Evolutionary conservation across 2,329 filamentous ascomycete species (phyloP).

Genomic region (Colletotrichum caudatum): DNA sequence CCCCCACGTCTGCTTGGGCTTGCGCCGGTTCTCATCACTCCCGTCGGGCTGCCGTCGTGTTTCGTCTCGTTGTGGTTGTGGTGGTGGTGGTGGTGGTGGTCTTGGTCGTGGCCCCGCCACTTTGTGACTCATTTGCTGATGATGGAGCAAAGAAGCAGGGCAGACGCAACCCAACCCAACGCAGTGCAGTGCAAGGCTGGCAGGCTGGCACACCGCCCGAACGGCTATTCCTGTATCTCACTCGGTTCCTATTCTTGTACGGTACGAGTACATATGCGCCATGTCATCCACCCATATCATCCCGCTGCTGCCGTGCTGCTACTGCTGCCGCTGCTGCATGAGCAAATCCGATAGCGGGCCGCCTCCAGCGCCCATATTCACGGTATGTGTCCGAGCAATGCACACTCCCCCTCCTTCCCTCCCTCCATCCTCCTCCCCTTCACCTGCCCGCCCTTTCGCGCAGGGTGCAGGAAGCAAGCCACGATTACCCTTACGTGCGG

Average conservation of each 20-base stretch:
- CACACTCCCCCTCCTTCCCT: slow-evolving; percentile 27
- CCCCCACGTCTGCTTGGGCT: neutral
- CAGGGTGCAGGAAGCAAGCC: neutral
- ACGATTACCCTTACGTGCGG: slow-evolving; percentile 37
- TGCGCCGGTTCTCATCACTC: neutral
- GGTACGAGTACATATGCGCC: neutral
- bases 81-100: neutral
- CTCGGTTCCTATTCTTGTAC: neutral
- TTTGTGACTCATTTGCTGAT: slow-evolving; percentile 10
- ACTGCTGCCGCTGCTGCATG: neutral
- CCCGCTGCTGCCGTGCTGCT: slow-evolving; percentile 17
- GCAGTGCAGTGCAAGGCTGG: neutral
- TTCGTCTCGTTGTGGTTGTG: neutral
- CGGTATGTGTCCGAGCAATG: neutral
- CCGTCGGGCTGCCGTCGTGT: neutral
- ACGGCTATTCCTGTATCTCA: neutral
- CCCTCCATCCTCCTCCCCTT: neutral
- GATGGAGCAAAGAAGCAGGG: neutral
- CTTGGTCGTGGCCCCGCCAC: neutral
- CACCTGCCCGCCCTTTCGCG: slow-evolving; percentile 14
- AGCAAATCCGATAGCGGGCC: slow-evolving; percentile 31
- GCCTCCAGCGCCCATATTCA: slow-evolving; percentile 2
- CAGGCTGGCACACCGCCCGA: slow-evolving; percentile 8
- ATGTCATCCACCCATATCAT: slow-evolving; percentile 6
- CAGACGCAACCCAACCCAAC: too few relatives aligned